These are phyloP conservation scores for Xylaria sp. DNA, from an alignment of 495 filamentous ascomycete species.

Conservation along the genomic window DNA sequence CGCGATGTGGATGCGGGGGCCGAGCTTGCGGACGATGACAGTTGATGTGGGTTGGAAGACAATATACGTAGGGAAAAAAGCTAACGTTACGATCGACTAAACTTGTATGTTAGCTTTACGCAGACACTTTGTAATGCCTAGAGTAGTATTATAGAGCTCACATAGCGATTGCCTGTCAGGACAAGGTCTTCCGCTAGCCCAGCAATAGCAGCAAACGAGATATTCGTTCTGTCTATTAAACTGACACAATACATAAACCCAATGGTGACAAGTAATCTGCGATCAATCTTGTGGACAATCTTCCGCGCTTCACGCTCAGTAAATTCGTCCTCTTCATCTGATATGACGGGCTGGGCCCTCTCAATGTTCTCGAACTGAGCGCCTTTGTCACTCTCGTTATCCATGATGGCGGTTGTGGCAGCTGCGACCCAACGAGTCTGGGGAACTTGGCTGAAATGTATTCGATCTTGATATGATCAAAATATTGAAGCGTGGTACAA, in stretches of 20 bases:
- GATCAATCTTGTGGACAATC: conserved; percentile 64
- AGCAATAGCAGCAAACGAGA: conserved; percentile 63
- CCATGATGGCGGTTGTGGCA: conserved; percentile 30
- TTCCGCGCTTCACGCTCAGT: conserved; percentile 37
- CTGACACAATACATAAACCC: conserved; percentile 67
- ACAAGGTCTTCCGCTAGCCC: conserved; percentile 60
- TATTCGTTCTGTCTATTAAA: conserved; percentile 68
- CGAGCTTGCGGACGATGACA: conserved; percentile 62
- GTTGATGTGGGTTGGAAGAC: conserved; percentile 61
- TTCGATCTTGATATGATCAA: neutral
- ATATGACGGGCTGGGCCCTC: conserved; percentile 25
- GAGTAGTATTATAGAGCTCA: conserved; percentile 27
- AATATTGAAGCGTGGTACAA: neutral
- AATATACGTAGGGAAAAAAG: conserved; percentile 68
- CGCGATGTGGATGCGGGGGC: conserved; percentile 59
- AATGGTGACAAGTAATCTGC: conserved; percentile 62
- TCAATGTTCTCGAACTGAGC: conserved; percentile 39
- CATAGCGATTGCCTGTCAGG: conserved; percentile 55
- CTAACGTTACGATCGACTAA: conserved; percentile 59
- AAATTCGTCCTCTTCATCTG: conserved; percentile 27
- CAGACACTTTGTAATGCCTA: neutral
- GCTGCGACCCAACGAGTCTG: neutral
- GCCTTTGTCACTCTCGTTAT: conserved; percentile 38
- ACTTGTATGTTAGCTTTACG: conserved; percentile 33
- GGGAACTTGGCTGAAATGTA: neutral